Base-by-base conservation (phyloP, 352 stramenopile genomes). In the Globisporangium orthogonon region DNA sequence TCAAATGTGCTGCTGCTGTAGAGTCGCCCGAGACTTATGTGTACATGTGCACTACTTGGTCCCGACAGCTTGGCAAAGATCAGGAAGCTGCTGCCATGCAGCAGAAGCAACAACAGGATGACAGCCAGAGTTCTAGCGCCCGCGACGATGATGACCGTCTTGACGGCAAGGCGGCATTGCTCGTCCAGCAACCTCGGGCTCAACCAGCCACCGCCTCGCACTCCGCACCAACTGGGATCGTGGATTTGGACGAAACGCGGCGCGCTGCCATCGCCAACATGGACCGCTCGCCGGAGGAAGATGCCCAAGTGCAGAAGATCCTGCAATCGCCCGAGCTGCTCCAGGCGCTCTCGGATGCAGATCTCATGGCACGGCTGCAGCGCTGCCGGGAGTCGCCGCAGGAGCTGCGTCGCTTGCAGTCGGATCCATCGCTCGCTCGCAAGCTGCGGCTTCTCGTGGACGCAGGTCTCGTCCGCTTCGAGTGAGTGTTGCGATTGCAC, bases 251-350 rank as follows among this genome's bases (percentile, higher is more conserved):
- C 37, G 71, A 74, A 9, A 57, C 58, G 11, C 66, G 76, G n/a
- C 80, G 73, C 17, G 46, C 79, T 14, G 80, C 80, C 9, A 78
- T 91, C 45, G 69, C 67, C n/a, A 66, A 56, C 28, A 89, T 90
- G 78, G 47, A 73, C 54, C 73, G 72, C 5, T 65, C 76, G 5
- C 67, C 74, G 0, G 66, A 80, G 33, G 83, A 93, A 63, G 79
- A 93, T 35, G 65, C 64, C 45, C 76, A 91, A 55, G 76, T 91
- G 39, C 76, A 91, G 59, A 55, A 55, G 17, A 87, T 93, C 39
- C 58, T 91, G 55, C 50, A 74, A n/a, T 73, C 83, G 40, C 80
- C 80, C 9, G 76, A 84, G 58, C 69, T 93, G 33, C 56, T 89
- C 29, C 70, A 62, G 0, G 78, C 70, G 17, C 71, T 93, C 10